Base-by-base conservation (phyloP, 345 rosid genomes). In the Aquilaria yunnanensis region DNA sequence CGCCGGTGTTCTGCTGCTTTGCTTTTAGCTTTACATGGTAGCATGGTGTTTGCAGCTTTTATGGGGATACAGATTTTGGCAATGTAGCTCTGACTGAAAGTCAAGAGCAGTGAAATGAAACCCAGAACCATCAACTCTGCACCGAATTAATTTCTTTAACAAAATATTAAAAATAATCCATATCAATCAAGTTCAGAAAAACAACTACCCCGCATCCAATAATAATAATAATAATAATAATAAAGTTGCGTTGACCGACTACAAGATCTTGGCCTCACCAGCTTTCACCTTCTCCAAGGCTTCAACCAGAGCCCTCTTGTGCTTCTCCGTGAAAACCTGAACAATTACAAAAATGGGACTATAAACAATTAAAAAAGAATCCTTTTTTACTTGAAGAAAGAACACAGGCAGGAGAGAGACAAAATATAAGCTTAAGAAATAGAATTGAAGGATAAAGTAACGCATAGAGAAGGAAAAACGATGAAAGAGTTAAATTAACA, bases 51-150 rank as follows among this genome's bases (percentile, higher is more conserved):
- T 4, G 85, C 97, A 30, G 76, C 77, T 29, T 77, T 56, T 5
- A 56, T 13, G 54, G 99, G 83, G 49, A 91, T 64, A 76, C 99
- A 94, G 54, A 94, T 90, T 61, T 31, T 56, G 30, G 75, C 48
- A 58, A 94, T 77, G 79, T 76, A 82, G 46, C 23, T 74, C 80
- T 84, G 89, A 12, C 90, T 78, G 68, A 94, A 91, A 56, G 91
- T 87, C 60, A 91, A 78, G 60, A 94, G 84, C 67, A 94, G 74
- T 4, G 99, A 94, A 71, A 94, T 86, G 80, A 94, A 94, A 37
- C 97, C 99, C 53, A 91, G 74, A 78, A 94, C 68, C 97, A 91
- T 94, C 75, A 94, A 71, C 77, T 91, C 99, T 94, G 87, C 83
- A 9, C 43, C 43, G 8, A 37, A 37, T 5, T 37, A 37, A 23